Base-by-base conservation (phyloP, 2,329 filamentous ascomycete species). In the Zalaria obscura region DNA sequence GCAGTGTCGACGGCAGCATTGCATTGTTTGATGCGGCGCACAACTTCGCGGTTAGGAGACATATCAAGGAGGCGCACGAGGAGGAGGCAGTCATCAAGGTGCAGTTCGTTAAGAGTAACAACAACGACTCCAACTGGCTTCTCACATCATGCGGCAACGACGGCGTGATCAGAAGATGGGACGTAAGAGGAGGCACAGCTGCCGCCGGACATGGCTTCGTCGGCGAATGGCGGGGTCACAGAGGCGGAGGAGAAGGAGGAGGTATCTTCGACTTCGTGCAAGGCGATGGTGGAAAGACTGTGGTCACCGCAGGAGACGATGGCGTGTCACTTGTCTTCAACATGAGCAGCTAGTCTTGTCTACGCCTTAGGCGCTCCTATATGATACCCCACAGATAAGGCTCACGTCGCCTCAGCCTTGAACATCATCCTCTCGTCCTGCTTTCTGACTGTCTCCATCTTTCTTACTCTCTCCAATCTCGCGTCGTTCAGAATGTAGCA, bases 291-390 rank as follows among this genome's bases (percentile, higher is more conserved):
- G 85, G 85, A 0, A 75, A 78, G 60, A 72, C 78, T 49, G 69
- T 96, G 38, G 73, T 94, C 4, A 96, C 91, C 4, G 91, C 87
- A 2, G 91, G 91, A 25, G 91, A 98, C 64, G 91, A 98, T 57
- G 73, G 75, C 5, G 60, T 84, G 26, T 68, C 76, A 27, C 58
- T 85, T 52, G 74, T 85, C 1, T 85, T 84, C 57, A 18, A 18
- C 18, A 18, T 18, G 18, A 18, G 18, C 18, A 18, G 18, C 18
- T 18, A 18, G 18, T 18, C 18, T 18, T 18, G 18, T 18, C 18
- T 18, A 18, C 18, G 18, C 18, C 18, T 18, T 18, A 18, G 18
- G 18, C 18, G 18, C 18, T 18, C 18, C 18, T 18, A 18, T 18
- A 18, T 18, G 18, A 18, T 18, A 18, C 18, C 18, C 18, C 18